Percentiles rank a stretch among this genome's conserved stretches.
These are phyloP conservation scores for Chrysoporthe cubensis DNA, from an alignment of 2,329 filamentous ascomycete species.

Conservation along the genomic window DNA sequence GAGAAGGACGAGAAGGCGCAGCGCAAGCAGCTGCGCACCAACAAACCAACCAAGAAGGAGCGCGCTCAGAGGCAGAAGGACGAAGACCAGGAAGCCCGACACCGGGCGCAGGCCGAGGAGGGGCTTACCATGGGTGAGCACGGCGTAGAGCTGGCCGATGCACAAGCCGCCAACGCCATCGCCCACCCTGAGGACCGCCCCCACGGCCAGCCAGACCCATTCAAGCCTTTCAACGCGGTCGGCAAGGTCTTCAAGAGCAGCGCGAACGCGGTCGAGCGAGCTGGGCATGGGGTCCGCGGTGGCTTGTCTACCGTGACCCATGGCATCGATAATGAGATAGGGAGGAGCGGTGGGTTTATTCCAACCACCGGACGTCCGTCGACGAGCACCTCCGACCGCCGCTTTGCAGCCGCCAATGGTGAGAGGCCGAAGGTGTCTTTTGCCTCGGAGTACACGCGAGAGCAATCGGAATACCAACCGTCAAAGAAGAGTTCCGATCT, in stretches of 20 bases:
- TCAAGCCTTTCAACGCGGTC: constrained; percentile 45
- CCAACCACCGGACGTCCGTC: constrained; percentile 30
- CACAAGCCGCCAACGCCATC: constrained; percentile 35
- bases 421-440: constrained; percentile 41
- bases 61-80: constrained; percentile 49
- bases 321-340: constrained; percentile 56
- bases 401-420: constrained; percentile 34
- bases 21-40: constrained; percentile 56
- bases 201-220: constrained; percentile 8
- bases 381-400: constrained; percentile 34
- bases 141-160: constrained; percentile 50
- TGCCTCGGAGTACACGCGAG: constrained; percentile 39
- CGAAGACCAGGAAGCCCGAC: constrained; percentile 54
- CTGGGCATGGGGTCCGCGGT: constrained; percentile 49
- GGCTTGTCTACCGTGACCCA: constrained; percentile 52
- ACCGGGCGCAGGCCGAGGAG: constrained; percentile 52
- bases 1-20: constrained; percentile 67
- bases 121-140: constrained; percentile 58
- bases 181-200: constrained; percentile 34
- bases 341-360: constrained; percentile 60
- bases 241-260: constrained; percentile 55
- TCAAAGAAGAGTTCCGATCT: constrained; percentile 47
- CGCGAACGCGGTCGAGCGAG: constrained; percentile 46
- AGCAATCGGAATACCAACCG: constrained; percentile 41
- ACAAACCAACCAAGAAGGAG: constrained; percentile 56